phyloP scores from a whole-genome alignment of 768 basidiomycete genomes.

The Tephrocybe sp. region DNA sequence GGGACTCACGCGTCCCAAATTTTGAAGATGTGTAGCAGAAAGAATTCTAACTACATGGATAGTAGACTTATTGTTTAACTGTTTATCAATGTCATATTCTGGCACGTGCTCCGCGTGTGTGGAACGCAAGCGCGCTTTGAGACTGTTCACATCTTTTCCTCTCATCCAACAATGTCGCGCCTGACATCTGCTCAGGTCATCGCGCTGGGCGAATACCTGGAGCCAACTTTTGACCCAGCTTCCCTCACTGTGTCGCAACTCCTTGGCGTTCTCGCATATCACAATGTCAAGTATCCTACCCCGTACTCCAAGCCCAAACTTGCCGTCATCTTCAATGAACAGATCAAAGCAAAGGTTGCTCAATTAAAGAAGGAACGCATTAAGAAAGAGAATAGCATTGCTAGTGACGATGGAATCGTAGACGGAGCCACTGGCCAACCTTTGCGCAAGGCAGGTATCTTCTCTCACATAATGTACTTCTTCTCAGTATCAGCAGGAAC shows the following conservation, averaged over 20 bases:
- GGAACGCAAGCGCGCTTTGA: not conserved
- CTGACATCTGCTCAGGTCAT: slow-evolving; percentile 79
- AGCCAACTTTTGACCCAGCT: slow-evolving; percentile 72
- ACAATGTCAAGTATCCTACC: slow-evolving; percentile 70
- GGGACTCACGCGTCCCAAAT: slow-evolving; percentile 29
- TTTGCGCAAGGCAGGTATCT: slow-evolving; percentile 25
- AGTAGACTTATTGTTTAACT: not conserved
- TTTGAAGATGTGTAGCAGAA: not conserved
- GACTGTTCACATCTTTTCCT: not conserved
- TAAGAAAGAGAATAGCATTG: slow-evolving; percentile 63
- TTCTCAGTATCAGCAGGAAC: slow-evolving; percentile 16
- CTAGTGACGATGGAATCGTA: slow-evolving; percentile 80
- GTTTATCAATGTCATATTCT: not conserved
- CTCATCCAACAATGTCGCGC: slow-evolving; percentile 54
- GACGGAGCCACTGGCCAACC: slow-evolving; percentile 82
- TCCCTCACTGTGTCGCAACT: slow-evolving; percentile 79
- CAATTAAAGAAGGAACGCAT: slow-evolving; percentile 63
- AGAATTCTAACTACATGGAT: not conserved
- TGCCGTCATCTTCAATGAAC: slow-evolving; percentile 72
- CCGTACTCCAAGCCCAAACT: slow-evolving; percentile 78
- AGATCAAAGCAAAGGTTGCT: slow-evolving; percentile 58
- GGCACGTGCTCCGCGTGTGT: slow-evolving; percentile 14
- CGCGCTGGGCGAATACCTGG: slow-evolving; percentile 71
- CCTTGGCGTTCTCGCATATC: slow-evolving; percentile 72
- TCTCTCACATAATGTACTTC: not conserved